Evolutionary conservation across 2,329 filamentous ascomycete species (phyloP), one percentile per base, ranked within the genome.

Genomic region (Fusarium redolens): DNA sequence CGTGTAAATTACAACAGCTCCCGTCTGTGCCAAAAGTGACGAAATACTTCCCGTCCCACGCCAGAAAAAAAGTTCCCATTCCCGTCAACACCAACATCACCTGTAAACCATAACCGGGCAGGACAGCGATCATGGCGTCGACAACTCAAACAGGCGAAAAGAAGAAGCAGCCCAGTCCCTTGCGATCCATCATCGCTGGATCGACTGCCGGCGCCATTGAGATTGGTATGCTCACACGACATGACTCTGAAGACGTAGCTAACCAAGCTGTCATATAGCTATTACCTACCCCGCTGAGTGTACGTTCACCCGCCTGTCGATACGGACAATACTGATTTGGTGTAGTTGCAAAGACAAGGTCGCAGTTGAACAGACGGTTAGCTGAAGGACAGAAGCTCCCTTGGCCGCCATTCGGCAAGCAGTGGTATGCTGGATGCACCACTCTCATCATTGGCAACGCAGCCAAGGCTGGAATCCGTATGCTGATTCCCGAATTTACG

Each of bases 401-500:
- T 59, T 98, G 94, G 93, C 96, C 96, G 47, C 93, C 94, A 15
- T 98, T 98, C 79, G 96, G 96, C 54, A 87, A 85, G 77, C 94
- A 97, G 82, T 99, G 96, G 96, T 99, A 99, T 82, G 96, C 96
- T 17, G 96, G 96, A 41, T 99, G 96, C 85, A 98, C 96, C 51
- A 98, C 96, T 33, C 85, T 98, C 80, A 97, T 99, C 67, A 94
- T 98, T 75, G 96, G 96, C 69, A 99, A 99, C 84, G 97, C 95
- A 59, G 88, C 96, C 81, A 99, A 99, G 86, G 96, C 96, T 41
- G 96, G 95, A 67, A 97, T 98, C 72, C 92, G 95, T 95, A 88
- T 69, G 92, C n/a, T 38, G 28, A 33, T 17, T 30, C 40, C 37
- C 30, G 30, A 28, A 1, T 13, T 15, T 28, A 15, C 4, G 8